Conservation (phyloP, 495 filamentous ascomycete species). For the Ascodesmis nigricans region DNA sequence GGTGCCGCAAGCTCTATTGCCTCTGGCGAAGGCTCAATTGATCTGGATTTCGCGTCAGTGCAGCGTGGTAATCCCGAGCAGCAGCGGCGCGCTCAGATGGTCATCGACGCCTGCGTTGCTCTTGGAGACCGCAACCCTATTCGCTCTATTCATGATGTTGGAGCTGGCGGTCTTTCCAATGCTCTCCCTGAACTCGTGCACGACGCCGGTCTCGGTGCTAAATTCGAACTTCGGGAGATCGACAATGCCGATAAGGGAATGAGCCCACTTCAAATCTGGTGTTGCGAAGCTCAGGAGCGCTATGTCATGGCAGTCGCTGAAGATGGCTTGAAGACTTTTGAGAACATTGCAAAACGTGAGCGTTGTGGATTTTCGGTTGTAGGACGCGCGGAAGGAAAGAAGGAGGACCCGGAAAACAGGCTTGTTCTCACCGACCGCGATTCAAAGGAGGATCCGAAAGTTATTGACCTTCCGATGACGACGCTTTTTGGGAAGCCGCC, state of each 20-base stretch:
- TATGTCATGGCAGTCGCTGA: constrained; percentile 71
- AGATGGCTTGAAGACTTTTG: constrained; percentile 61
- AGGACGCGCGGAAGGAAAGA: constrained; percentile 47
- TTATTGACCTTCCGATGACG: constrained; percentile 81
- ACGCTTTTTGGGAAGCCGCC: constrained; percentile 80
- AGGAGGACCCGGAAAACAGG: constrained; percentile 37
- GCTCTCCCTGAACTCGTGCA: constrained; percentile 80
- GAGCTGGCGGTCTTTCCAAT: constrained; percentile 84
- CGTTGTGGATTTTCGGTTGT: constrained; percentile 88
- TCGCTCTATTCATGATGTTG: constrained; percentile 89
- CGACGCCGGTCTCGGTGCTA: constrained; percentile 69
- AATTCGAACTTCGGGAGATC: constrained; percentile 76
- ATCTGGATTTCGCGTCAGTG: constrained; percentile 88
- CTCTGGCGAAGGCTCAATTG: constrained; percentile 68
- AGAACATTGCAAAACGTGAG: constrained; percentile 61
- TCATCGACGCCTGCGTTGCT: constrained; percentile 79
- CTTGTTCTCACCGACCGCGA: constrained; percentile 68
- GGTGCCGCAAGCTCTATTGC: constrained; percentile 82
- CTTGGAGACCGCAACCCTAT: constrained; percentile 73
- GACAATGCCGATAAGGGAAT: constrained; percentile 75
- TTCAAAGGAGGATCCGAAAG: constrained; percentile 47
- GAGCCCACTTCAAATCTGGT: constrained; percentile 94
- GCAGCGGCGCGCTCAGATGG: constrained; percentile 82
- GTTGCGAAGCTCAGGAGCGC: constrained; percentile 86
- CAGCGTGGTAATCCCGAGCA: constrained; percentile 90